Evolutionary conservation across 106 monocot genomes (phyloP).

Genomic region (Allium sativum): DNA sequence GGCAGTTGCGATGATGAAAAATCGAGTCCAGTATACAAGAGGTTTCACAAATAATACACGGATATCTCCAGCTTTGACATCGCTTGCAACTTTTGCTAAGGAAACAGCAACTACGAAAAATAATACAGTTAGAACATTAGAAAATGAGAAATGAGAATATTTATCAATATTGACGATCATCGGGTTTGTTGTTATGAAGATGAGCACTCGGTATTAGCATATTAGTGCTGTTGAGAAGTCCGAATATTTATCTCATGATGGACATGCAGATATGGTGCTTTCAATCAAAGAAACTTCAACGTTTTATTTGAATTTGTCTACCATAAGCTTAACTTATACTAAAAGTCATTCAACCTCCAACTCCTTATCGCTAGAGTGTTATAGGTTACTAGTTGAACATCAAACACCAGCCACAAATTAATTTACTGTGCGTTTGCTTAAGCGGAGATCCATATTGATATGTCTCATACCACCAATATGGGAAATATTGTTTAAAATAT

Average conservation of each 20-base stretch:
- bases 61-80: slow-evolving; percentile 93
- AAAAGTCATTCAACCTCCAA: no score
- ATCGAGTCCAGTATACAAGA: slow-evolving; percentile 96
- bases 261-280: neutral
- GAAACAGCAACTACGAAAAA: slow-evolving; percentile 77
- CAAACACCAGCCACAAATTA: no score
- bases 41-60: slow-evolving; percentile 99
- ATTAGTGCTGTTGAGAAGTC: no score
- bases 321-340: neutral
- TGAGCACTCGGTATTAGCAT: neutral
- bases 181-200: neutral
- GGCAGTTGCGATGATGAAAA: slow-evolving; percentile 94
- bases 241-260: no score
- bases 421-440: no score
- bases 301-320: neutral
- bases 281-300: neutral
- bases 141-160: neutral
- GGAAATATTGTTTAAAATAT: no score
- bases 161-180: neutral
- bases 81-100: slow-evolving; percentile 83
- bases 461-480: no score
- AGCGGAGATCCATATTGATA: no score
- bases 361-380: no score
- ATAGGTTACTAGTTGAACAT: no score
- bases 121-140: neutral